Evolutionary conservation across 257 asterid species (phyloP).

Genomic region (Linderniella brevidens): DNA sequence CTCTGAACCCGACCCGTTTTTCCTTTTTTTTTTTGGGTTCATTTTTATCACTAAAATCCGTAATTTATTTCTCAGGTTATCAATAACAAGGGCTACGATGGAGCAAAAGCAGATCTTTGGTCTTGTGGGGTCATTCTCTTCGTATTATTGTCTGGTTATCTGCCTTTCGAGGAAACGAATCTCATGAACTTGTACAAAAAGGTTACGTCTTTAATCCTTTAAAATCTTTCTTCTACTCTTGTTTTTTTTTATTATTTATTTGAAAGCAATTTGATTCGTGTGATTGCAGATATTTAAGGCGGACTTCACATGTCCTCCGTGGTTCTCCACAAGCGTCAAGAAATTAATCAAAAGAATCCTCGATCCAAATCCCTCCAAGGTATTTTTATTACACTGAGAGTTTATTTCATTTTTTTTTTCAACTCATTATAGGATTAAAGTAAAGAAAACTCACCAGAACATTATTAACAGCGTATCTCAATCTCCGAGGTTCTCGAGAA

Average conservation of each 20-base stretch:
- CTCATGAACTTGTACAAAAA: slow-evolving; percentile 20
- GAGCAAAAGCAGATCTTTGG: slow-evolving; percentile 3
- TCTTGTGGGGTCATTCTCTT: slow-evolving; percentile 13
- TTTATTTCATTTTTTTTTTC: slow-evolving; percentile 2
- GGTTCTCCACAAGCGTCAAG: slow-evolving; percentile 41
- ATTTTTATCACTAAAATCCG: neutral
- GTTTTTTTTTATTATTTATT: neutral
- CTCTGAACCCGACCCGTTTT: neutral
- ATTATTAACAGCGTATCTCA: slow-evolving; percentile 33
- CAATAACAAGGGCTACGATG: slow-evolving; percentile 1
- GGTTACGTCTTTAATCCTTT: slow-evolving; percentile 7
- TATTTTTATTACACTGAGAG: too few species aligned
- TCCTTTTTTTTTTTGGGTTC: neutral
- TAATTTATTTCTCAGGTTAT: neutral
- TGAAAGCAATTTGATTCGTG: neutral
- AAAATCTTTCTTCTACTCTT: neutral
- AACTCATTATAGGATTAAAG: too few species aligned
- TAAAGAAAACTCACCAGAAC: too few species aligned
- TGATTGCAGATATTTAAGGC: slow-evolving; percentile 38
- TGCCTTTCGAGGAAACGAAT: slow-evolving; percentile 57
- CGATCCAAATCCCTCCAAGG: slow-evolving; percentile 50
- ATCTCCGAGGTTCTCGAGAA: slow-evolving; percentile 40
- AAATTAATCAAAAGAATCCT: slow-evolving; percentile 34
- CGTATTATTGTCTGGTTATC: slow-evolving; percentile 20
- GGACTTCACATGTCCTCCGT: slow-evolving; percentile 37